These are phyloP conservation scores for Cordyceps pruinosa DNA, from an alignment of 2,329 filamentous ascomycete species.

Conservation along the genomic window DNA sequence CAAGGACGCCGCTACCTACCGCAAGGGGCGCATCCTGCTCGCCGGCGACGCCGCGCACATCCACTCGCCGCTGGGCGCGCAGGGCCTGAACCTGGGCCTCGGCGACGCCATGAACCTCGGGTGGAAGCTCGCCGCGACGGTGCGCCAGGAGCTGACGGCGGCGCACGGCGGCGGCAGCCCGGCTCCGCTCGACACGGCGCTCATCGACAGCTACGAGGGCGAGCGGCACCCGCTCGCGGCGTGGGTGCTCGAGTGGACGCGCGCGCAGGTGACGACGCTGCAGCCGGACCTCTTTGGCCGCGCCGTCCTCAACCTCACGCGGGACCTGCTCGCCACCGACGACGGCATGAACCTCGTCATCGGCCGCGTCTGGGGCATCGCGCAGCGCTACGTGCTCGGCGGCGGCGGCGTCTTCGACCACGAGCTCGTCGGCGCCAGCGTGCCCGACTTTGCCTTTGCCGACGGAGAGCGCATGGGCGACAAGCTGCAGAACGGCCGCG, in stretches of 20 bases:
- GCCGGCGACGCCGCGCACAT: conserved; percentile 46
- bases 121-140: conserved; percentile 40
- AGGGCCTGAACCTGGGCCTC: conserved; percentile 46
- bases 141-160: conserved; percentile 16
- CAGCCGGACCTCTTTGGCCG: conserved; percentile 20
- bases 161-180: background rate
- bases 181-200: conserved; percentile 4
- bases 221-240: conserved; percentile 40
- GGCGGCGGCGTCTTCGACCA: conserved; percentile 16
- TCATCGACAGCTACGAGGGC: conserved; percentile 41
- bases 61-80: conserved; percentile 40
- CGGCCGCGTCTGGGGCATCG: conserved; percentile 29
- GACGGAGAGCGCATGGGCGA: conserved; percentile 24
- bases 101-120: conserved; percentile 43
- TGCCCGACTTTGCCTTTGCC: conserved; percentile 27
- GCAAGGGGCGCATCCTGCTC: conserved; percentile 37
- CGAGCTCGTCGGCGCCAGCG: conserved; percentile 28
- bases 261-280: conserved; percentile 28
- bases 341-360: conserved; percentile 25
- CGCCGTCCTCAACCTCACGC: conserved; percentile 21
- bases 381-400: conserved; percentile 24
- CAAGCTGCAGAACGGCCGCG: conserved; percentile 22
- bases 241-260: conserved; percentile 30
- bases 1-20: conserved; percentile 27
- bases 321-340: conserved; percentile 21